Evolutionary conservation across 2,329 filamentous ascomycete species (phyloP).

Genomic region (Sphaerulina populicola): DNA sequence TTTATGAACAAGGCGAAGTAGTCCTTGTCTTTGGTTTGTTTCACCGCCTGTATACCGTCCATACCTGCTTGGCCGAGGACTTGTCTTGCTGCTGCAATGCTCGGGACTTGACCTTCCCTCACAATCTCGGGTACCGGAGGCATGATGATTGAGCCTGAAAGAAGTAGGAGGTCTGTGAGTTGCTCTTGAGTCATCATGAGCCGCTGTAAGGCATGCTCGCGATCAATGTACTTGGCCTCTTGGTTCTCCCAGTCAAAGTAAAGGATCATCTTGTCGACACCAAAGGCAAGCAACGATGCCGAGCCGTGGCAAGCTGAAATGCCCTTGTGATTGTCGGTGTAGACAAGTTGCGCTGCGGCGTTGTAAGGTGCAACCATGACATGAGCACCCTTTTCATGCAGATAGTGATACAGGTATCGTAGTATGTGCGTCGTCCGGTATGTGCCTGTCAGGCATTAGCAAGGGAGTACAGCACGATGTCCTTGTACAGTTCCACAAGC

Average conservation of each 20-base stretch:
- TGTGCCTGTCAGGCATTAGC: slow-evolving; percentile 48
- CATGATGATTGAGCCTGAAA: slow-evolving; percentile 63
- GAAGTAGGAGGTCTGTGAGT: slow-evolving; percentile 57
- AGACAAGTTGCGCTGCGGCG: slow-evolving; percentile 73
- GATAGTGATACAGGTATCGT: slow-evolving; percentile 64
- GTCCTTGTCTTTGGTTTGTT: slow-evolving; percentile 67
- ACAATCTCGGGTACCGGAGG: slow-evolving; percentile 57
- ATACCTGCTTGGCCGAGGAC: slow-evolving; percentile 58
- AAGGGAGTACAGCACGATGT: background rate
- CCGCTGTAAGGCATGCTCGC: slow-evolving; percentile 51
- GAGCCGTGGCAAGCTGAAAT: slow-evolving; percentile 72
- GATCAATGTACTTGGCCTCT: slow-evolving; percentile 58
- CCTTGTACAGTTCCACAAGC: background rate
- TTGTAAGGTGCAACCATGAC: slow-evolving; percentile 82
- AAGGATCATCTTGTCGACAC: slow-evolving; percentile 66
- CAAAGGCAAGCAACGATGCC: slow-evolving; percentile 77
- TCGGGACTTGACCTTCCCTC: slow-evolving; percentile 34
- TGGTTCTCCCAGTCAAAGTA: slow-evolving; percentile 57
- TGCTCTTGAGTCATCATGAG: slow-evolving; percentile 59
- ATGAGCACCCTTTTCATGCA: slow-evolving; percentile 60
- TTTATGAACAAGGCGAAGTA: slow-evolving; percentile 84
- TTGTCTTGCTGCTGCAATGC: slow-evolving; percentile 67
- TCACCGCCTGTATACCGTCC: slow-evolving; percentile 66
- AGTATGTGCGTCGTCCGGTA: slow-evolving; percentile 65
- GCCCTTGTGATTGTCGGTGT: slow-evolving; percentile 64